A percentile compares a stretch with the other conserved stretches of the same genome.
These are phyloP conservation scores for Penicillium italicum DNA, from an alignment of 2,329 filamentous ascomycete genomes.

Conservation along the genomic window DNA sequence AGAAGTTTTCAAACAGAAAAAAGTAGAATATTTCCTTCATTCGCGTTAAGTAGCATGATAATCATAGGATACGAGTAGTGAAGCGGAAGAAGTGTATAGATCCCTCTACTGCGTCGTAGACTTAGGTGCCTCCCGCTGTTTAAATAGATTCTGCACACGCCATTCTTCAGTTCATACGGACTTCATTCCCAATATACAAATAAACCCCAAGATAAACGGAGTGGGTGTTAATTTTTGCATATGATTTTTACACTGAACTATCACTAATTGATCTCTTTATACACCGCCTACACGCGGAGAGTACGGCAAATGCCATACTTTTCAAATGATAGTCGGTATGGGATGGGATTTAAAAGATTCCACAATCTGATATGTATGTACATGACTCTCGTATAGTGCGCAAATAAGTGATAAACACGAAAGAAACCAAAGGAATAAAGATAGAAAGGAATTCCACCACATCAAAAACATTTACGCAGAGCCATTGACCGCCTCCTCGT, in stretches of 20 bases:
- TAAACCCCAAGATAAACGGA: too few relatives aligned
- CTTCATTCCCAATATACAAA: too few relatives aligned
- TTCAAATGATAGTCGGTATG: neutral
- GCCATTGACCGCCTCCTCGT: constrained; percentile 24
- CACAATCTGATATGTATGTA: constrained; percentile 12
- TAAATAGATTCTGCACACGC: neutral
- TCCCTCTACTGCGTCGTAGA: neutral
- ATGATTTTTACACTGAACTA: neutral
- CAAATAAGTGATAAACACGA: constrained; percentile 5
- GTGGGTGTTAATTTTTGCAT: too few relatives aligned
- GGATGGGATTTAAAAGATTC: neutral
- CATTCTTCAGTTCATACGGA: too few relatives aligned
- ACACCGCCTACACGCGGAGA: neutral
- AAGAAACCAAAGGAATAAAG: constrained; percentile 1
- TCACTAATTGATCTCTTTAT: neutral
- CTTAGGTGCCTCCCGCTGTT: neutral
- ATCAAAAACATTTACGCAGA: constrained; percentile 5
- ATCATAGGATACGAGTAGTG: too few relatives aligned
- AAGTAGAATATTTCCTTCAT: neutral
- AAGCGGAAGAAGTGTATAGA: too few relatives aligned
- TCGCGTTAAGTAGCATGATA: too few relatives aligned
- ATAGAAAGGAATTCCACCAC: constrained; percentile 1
- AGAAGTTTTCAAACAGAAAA: neutral
- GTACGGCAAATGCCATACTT: neutral
- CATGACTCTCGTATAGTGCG: constrained; percentile 12